Evolutionary conservation across 75 land plant species (phyloP).

Genomic region (Chamaecyparis obtusa): DNA sequence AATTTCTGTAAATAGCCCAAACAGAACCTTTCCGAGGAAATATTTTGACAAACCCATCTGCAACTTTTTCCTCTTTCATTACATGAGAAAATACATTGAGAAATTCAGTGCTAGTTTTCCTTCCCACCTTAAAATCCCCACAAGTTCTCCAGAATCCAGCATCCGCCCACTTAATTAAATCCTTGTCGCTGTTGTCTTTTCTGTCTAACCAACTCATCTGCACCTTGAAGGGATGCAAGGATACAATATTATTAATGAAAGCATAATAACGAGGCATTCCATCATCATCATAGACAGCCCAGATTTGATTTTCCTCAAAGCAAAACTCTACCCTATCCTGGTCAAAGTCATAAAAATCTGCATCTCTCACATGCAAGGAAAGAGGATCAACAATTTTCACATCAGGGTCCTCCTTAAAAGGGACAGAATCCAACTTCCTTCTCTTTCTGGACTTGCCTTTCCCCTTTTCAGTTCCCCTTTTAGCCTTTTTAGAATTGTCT

Average conservation of each 20-base stretch:
- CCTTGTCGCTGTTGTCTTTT: conserved; percentile 38
- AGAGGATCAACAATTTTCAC: background rate
- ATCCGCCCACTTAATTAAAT: conserved; percentile 9
- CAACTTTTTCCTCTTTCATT: conserved; percentile 47
- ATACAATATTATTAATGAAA: conserved; percentile 49
- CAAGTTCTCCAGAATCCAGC: conserved; percentile 38
- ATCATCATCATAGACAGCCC: conserved; percentile 93
- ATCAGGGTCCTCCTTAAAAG: background rate
- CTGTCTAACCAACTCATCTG: conserved; percentile 70
- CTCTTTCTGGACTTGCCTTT: background rate
- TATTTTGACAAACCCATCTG: conserved; percentile 51
- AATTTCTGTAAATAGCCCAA: conserved; percentile 75
- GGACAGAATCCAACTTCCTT: background rate
- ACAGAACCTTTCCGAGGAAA: conserved; percentile 80
- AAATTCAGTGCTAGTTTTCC: conserved; percentile 24
- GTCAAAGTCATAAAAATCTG: conserved; percentile 75
- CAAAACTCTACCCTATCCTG: conserved; percentile 55
- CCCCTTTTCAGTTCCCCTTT: background rate
- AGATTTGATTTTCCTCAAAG: conserved; percentile 69
- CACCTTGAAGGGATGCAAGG: conserved; percentile 64
- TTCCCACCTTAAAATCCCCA: conserved; percentile 67
- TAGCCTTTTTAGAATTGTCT: background rate
- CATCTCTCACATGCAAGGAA: conserved; percentile 18
- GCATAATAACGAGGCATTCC: conserved; percentile 95
- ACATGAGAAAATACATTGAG: conserved; percentile 79